phyloP scores from a whole-genome alignment of 2,329 filamentous ascomycete species.

The Aspergillus caelatus region DNA sequence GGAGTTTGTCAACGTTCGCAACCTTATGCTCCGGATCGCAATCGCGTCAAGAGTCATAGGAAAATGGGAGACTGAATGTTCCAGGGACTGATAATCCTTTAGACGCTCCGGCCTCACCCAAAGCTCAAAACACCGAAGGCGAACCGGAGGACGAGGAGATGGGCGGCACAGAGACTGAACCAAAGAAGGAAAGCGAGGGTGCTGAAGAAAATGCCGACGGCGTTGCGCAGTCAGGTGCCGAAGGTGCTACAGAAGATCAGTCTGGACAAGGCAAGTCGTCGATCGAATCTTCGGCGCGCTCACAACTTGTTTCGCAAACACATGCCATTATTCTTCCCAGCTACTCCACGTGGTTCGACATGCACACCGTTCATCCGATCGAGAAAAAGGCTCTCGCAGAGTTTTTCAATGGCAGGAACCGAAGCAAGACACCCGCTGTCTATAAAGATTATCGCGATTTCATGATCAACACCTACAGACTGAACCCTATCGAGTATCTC shows the following conservation, averaged over 20 bases:
- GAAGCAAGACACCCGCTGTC: conserved; percentile 94
- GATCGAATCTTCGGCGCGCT: conserved; percentile 82
- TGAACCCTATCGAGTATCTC: conserved; percentile 94
- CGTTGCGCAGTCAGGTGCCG: conserved; percentile 46
- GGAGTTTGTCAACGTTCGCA: conserved; percentile 22
- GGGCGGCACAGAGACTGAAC: conserved; percentile 61
- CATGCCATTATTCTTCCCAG: conserved; percentile 96
- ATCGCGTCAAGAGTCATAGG: conserved; percentile 35
- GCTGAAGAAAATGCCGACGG: conserved; percentile 51
- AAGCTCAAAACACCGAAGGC: conserved; percentile 61
- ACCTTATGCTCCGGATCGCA: conserved; percentile 31
- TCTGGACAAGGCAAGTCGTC: conserved; percentile 74
- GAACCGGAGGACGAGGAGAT: conserved; percentile 76
- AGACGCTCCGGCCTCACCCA: conserved; percentile 68
- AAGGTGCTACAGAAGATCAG: conserved; percentile 57
- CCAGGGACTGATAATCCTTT: conserved; percentile 64
- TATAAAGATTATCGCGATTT: conserved; percentile 99
- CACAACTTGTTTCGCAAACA: conserved; percentile 89
- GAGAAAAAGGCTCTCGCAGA: conserved; percentile 95
- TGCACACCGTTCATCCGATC: conserved; percentile 86
- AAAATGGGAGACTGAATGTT: conserved; percentile 31
- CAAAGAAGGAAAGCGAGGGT: conserved; percentile 49
- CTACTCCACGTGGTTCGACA: conserved; percentile 99
- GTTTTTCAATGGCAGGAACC: conserved; percentile 97
- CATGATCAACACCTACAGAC: conserved; percentile 98